Conservation (phyloP, 345 rosid species). For the Nasturtium officinale region DNA sequence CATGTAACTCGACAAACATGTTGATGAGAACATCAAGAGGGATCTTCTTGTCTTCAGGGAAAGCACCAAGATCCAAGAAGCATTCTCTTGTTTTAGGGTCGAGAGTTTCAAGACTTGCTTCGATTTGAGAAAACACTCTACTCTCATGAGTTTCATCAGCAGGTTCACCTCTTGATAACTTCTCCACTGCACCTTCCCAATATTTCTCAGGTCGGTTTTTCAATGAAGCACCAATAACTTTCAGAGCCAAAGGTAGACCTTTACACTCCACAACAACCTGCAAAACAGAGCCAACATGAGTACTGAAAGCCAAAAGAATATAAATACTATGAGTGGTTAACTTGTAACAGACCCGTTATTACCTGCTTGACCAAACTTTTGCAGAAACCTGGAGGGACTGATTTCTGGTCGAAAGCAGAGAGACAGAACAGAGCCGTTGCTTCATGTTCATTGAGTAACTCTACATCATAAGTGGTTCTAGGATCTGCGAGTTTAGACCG, state of each 20-base stretch:
- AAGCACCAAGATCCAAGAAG: constrained; percentile 84
- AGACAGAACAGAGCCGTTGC: constrained; percentile 75
- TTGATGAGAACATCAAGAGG: constrained; percentile 82
- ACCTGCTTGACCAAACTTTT: constrained; percentile 75
- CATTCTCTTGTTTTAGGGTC: constrained; percentile 62
- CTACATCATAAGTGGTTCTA: constrained; percentile 53
- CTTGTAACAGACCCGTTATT: constrained; percentile 9
- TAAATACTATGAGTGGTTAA: background rate
- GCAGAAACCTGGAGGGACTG: constrained; percentile 59
- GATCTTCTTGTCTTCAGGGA: constrained; percentile 92
- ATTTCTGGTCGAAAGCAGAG: constrained; percentile 68
- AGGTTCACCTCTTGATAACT: constrained; percentile 69
- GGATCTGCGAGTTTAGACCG: constrained; percentile 59
- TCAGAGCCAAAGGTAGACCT: constrained; percentile 89
- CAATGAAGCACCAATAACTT: constrained; percentile 85
- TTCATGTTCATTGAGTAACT: constrained; percentile 60
- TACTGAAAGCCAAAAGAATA: background rate
- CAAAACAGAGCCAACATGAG: constrained; percentile 25
- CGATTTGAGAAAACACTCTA: constrained; percentile 71
- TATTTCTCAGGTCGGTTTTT: constrained; percentile 60
- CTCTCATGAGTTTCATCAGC: constrained; percentile 76
- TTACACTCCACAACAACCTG: constrained; percentile 82
- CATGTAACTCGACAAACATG: constrained; percentile 78
- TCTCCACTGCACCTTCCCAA: constrained; percentile 67
- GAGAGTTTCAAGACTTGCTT: constrained; percentile 58